phyloP scores from a whole-genome alignment of 1,284 basidiomycete genomes.

The Limonomyces culmigenus region DNA sequence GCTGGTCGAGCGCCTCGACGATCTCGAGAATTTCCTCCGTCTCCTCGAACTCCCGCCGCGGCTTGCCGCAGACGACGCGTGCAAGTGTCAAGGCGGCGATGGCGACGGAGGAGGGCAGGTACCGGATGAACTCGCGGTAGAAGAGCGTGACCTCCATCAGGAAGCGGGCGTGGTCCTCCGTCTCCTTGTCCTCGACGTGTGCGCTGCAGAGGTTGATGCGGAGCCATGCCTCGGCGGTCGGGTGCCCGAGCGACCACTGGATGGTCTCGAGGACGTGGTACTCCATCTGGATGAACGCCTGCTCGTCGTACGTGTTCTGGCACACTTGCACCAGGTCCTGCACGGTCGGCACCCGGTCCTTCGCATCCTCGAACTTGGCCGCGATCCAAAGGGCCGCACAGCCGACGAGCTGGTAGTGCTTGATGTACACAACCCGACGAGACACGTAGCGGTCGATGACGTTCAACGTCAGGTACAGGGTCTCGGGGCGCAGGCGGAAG shows the following conservation, averaged over 20 bases:
- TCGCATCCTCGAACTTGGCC: constrained; percentile 98
- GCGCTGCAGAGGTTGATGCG: constrained; percentile 61
- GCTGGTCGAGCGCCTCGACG: constrained; percentile 72
- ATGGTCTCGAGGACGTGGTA: constrained; percentile 93
- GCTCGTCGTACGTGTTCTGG: constrained; percentile 88
- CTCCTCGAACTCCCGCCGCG: constrained; percentile 64
- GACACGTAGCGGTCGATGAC: constrained; percentile 99
- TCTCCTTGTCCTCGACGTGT: constrained; percentile 68
- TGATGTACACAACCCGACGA: constrained; percentile 95
- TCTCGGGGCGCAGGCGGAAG: constrained; percentile 93
- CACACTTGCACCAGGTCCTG: constrained; percentile 91
- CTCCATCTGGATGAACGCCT: constrained; percentile 95
- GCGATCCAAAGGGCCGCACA: constrained; percentile 98
- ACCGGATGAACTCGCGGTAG: constrained; percentile 87
- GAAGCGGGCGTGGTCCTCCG: constrained; percentile 91
- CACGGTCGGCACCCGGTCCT: constrained; percentile 93
- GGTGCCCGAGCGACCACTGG: constrained; percentile 93
- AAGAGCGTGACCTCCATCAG: constrained; percentile 98
- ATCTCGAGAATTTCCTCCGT: constrained; percentile 63
- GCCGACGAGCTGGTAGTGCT: constrained; percentile 98
- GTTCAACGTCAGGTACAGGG: constrained; percentile 95
- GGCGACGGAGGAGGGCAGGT: constrained; percentile 76
- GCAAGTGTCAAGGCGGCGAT: constrained; percentile 79
- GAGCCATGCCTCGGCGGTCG: constrained; percentile 95
- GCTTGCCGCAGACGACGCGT: constrained; percentile 70